These are phyloP conservation scores for Aspergillus texensis DNA, from an alignment of 2,329 filamentous ascomycete species.

Conservation along the genomic window DNA sequence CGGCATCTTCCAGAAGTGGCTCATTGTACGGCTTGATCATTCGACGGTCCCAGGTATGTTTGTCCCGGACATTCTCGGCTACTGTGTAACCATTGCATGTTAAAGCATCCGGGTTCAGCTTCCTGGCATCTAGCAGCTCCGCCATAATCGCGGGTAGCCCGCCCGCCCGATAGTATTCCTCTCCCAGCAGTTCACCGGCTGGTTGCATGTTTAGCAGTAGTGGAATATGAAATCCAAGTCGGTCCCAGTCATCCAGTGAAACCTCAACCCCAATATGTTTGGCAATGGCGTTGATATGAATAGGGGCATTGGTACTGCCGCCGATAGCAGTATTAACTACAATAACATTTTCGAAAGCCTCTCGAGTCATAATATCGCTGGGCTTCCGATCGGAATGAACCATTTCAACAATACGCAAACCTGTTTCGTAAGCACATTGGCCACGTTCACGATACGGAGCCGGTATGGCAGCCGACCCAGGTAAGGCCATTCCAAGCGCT, in stretches of 20 bases:
- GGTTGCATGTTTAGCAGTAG: constrained; percentile 60
- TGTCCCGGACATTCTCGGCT: constrained; percentile 46
- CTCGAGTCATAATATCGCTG: constrained; percentile 57
- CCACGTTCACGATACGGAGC: constrained; percentile 53
- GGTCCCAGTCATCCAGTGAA: constrained; percentile 58
- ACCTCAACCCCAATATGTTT: constrained; percentile 57
- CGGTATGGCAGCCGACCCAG: constrained; percentile 55
- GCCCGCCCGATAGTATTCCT: constrained; percentile 59
- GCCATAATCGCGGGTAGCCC: constrained; percentile 58
- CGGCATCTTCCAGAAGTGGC: constrained; percentile 54
- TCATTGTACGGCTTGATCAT: constrained; percentile 50
- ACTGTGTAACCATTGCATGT: constrained; percentile 54
- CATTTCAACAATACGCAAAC: constrained; percentile 55
- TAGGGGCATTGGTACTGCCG: constrained; percentile 60
- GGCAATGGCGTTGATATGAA: constrained; percentile 59
- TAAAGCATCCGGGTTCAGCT: constrained; percentile 47
- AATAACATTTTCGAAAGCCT: constrained; percentile 61
- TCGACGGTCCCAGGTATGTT: constrained; percentile 53
- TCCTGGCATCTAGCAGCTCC: constrained; percentile 53
- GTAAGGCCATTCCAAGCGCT: constrained; percentile 56
- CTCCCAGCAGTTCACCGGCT: constrained; percentile 55
- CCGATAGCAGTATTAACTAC: constrained; percentile 59
- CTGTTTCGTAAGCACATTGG: constrained; percentile 54
- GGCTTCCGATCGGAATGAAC: constrained; percentile 53
- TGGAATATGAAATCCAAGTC: constrained; percentile 53